phyloP scores from a whole-genome alignment of 208 protist genomes.

The Wallacemonas sp. region DNA sequence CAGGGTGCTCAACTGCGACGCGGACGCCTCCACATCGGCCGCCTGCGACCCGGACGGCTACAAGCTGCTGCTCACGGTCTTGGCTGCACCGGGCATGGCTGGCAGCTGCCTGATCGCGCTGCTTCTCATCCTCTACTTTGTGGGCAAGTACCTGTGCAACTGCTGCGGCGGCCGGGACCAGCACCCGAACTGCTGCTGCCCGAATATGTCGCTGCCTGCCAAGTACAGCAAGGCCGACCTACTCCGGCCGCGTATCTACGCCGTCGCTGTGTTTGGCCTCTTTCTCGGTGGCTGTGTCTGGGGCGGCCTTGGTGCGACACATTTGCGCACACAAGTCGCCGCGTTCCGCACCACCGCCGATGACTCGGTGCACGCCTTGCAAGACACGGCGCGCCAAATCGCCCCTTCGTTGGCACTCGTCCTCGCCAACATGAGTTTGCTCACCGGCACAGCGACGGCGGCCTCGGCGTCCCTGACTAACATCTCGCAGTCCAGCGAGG shows the following conservation, averaged over 20 bases:
- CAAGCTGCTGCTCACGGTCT: constrained; percentile 1
- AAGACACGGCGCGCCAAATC: not conserved
- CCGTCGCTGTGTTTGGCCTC: constrained; percentile 23
- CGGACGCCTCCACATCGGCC: not conserved
- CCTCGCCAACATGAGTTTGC: not conserved
- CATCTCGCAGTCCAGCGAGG: not conserved
- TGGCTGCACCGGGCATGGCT: constrained; percentile 8
- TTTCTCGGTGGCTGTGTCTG: constrained; percentile 29
- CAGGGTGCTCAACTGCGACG: constrained; percentile 31
- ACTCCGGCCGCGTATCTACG: constrained; percentile 33
- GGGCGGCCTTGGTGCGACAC: constrained; percentile 19
- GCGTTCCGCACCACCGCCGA: not conserved
- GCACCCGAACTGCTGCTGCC: constrained; percentile 46
- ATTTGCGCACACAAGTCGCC: constrained; percentile 7
- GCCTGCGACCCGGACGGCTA: constrained; percentile 35
- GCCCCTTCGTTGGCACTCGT: not conserved
- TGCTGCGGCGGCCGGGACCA: constrained; percentile 53
- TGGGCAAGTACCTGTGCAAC: constrained; percentile 40
- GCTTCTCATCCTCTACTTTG: constrained; percentile 29
- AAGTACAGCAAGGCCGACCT: constrained; percentile 51
- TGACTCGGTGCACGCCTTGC: constrained; percentile 7
- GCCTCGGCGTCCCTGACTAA: not conserved
- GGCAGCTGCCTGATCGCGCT: constrained; percentile 25
- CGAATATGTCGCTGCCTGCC: constrained; percentile 23
- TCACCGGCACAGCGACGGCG: not conserved